These are phyloP conservation scores for Neurospora sp. DNA, from an alignment of 2,329 filamentous ascomycete genomes.

Conservation along the genomic window DNA sequence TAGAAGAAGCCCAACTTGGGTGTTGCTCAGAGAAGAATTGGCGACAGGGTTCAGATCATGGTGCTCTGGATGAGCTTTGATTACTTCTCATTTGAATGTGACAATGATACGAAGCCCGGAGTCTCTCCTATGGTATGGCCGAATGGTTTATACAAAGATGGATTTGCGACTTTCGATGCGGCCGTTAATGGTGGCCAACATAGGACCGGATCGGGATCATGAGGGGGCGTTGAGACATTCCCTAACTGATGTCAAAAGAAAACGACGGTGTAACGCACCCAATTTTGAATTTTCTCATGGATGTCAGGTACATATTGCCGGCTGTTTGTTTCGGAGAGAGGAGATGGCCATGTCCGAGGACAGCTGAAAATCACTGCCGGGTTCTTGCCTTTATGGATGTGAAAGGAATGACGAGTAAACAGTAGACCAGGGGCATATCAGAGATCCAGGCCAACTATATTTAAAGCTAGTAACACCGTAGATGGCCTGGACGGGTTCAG, in stretches of 20 bases:
- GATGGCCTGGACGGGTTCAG: not conserved
- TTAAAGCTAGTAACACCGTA: not conserved
- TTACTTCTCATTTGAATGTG: not conserved
- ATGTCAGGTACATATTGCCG: not conserved
- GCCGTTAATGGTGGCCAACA: not conserved
- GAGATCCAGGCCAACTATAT: not conserved
- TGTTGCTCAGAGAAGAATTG: not conserved
- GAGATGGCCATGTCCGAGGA: not conserved
- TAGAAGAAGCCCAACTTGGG: not conserved
- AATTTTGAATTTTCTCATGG: not conserved
- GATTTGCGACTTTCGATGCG: not conserved
- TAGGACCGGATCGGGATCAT: not conserved
- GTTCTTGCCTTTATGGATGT: not conserved
- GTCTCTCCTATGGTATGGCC: not conserved
- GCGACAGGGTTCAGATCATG: not conserved
- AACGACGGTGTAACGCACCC: not conserved
- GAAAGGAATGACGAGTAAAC: not conserved
- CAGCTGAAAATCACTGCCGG: not conserved
- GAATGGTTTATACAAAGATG: not conserved
- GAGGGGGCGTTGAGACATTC: not conserved
- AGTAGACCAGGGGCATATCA: not conserved
- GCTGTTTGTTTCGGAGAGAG: not conserved
- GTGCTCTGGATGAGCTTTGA: not conserved
- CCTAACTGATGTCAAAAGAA: not conserved
- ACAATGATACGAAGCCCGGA: not conserved